phyloP scores from a whole-genome alignment of 1,284 basidiomycete genomes.

The Tilletia caries region DNA sequence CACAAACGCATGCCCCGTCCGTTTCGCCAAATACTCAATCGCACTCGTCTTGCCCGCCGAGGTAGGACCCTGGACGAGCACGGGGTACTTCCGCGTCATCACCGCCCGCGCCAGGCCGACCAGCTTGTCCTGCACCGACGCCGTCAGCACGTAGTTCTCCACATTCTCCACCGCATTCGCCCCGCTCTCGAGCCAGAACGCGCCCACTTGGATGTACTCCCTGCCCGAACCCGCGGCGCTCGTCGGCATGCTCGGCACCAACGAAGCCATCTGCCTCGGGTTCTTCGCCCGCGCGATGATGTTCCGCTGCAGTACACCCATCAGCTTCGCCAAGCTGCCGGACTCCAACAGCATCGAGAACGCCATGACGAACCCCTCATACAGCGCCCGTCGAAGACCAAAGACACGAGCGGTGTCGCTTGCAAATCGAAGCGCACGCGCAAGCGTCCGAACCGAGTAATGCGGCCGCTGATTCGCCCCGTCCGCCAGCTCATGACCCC shows the following conservation, averaged over 20 bases:
- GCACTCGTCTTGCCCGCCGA: slow-evolving; percentile 97
- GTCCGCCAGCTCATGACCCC: slow-evolving; percentile 81
- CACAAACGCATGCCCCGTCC: slow-evolving; percentile 92
- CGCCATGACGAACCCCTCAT: slow-evolving; percentile 95
- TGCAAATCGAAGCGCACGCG: slow-evolving; percentile 86
- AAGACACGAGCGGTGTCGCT: slow-evolving; percentile 75
- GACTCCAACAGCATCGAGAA: slow-evolving; percentile 91
- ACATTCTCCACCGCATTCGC: slow-evolving; percentile 60
- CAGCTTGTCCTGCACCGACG: slow-evolving; percentile 93
- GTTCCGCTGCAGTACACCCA: slow-evolving; percentile 69
- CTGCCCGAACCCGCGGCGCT: slow-evolving; percentile 16
- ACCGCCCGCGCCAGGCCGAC: slow-evolving; percentile 88
- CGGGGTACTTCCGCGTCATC: slow-evolving; percentile 81
- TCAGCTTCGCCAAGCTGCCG: slow-evolving; percentile 69
- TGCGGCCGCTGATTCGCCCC: slow-evolving; percentile 93
- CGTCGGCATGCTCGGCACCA: slow-evolving; percentile 37
- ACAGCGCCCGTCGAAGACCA: slow-evolving; percentile 74
- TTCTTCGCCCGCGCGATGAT: slow-evolving; percentile 82
- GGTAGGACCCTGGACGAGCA: slow-evolving; percentile 96
- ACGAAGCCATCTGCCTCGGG: slow-evolving; percentile 44
- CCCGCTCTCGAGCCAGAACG: slow-evolving; percentile 84
- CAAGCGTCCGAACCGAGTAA: slow-evolving; percentile 93
- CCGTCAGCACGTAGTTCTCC: slow-evolving; percentile 87
- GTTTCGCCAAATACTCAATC: slow-evolving; percentile 87
- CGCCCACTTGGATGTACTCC: slow-evolving; percentile 70